Evolutionary conservation across 2,329 filamentous ascomycete genomes (phyloP), one percentile per base, ranked within the genome.

Genomic region (Fusarium anguioides): DNA sequence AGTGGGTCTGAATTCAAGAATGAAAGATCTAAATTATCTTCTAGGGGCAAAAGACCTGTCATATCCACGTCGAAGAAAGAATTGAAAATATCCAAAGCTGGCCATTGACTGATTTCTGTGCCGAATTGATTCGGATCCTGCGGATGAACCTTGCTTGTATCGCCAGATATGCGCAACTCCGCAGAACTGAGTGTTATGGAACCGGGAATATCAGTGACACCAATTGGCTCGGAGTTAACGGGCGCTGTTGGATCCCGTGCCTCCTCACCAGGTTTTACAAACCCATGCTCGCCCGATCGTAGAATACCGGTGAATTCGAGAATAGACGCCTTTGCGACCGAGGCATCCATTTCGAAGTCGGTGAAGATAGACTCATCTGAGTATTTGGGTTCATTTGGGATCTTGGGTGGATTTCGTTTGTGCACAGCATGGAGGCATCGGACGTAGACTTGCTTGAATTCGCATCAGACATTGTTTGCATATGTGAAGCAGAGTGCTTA

Each of bases 1-100:
- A 18, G n/a, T 2, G 20, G 35, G 20, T 58, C 20, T 1, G 4
- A n/a, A 14, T 48, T 42, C 3, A 64, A 54, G 6, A 47, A 23
- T 0, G 59, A 53, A 0, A 65, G 9, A 8, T 71, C 51, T 0
- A 50, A 4, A 3, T 35, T n/a, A 1, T 50, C 26, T 8, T 45
- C 36, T 1, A 44, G 0, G 0, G 53, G n/a, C 0, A 69, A 36
- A 3, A 69, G 15, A 27, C 40, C 21, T 4, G 50, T 26, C 36
- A 65, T 58, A 5, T 69, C 65, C 2, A 62, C 33, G 0, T 62
- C 55, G 1, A 67, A 35, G 3, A 71, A 36, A 0, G 57, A 54
- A 21, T 60, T 62, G 17, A 62, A 55, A 0, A 65, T 20, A 0
- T 69, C 66, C 3, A 64, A 15, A 3, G 50, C 26, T 0, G 58